Evolutionary conservation across 805 yeast genomes (phyloP), one percentile per base, ranked within the genome.

Genomic region (Barnettozyma salicaria): DNA sequence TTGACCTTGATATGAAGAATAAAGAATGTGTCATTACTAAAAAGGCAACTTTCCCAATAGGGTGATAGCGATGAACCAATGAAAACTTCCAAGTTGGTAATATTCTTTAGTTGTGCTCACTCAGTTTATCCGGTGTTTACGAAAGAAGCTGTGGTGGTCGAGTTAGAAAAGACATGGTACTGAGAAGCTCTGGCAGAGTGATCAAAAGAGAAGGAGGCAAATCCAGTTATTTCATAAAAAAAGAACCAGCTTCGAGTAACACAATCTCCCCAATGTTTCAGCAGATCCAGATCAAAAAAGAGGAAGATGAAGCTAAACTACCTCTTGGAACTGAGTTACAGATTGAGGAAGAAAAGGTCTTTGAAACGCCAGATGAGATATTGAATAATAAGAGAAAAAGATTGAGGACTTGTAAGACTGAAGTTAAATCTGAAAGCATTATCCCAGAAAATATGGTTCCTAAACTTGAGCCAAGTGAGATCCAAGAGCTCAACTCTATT

Each of bases 211-310:
- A 18, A 6, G 23, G 12, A 3, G n/a, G 22, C 14, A 24, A 25
- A 16, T 35, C 38, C 9, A 35, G 29, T 13, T 35, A 28, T 13
- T 35, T 35, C 12, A 4, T 34, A 10, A 34, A 27, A 22, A 17
- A 12, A 16, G 40, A 31, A 21, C 20, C 25, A 27, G n/a, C 21
- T 11, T 27, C 20, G 12, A 27, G 30, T 18, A 18, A 19, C 21
- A 27, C 5, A 17, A 18, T 17, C 21, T 18, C 8, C 13, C 19
- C 20, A n/a, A 19, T 7, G 17, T 19, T 4, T 8, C 16, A 4
- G 24, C 20, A 8, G 9, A 27, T 12, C 6, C 22, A 20, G 34
- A 17, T 30, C 12, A 26, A 26, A 16, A 10, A 16, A 12, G 29
- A 29, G 19, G 16, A 19, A 16, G 19, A 19, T 3, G 14, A 18